Base-by-base conservation (phyloP, 2,329 filamentous ascomycete species). In the Colletotrichum navitas region DNA sequence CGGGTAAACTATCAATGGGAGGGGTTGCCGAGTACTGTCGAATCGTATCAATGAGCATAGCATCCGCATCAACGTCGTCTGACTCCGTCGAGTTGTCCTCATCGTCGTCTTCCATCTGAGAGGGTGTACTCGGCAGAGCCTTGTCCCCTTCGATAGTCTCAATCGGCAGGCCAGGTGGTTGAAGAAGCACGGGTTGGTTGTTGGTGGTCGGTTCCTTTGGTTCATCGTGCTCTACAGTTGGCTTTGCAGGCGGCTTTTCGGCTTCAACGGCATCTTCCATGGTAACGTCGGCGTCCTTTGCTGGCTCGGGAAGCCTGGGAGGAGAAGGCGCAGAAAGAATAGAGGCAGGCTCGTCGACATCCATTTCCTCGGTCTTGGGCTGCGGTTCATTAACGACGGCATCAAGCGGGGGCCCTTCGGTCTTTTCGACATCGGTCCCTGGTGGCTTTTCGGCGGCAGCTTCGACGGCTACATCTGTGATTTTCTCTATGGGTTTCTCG, bases 61-160 rank as follows among this genome's bases (percentile, higher is more conserved):
- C 83, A n/a, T 87, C 83, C 51, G 82, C 83, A 21, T 87, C 83
- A 47, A 87, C 82, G 52, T 86, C 86, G 61, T 89, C 87, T 10
- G 87, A 84, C 72, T 89, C 87, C 2, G 87, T 88, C 59, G 86
- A 85, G 62, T 88, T 82, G 41, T 86, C 86, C 61, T 86, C 85
- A 47, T 86, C 85, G 24, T 86, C 73, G 34, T 74, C 84, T 39
- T 83, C 83, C 39, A 83, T 80, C 51, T 85, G 85, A 5, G 86
- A 87, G 5, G 86, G 85, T 10, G 83, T 87, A 70, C 82, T 87
- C 0, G 82, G 81, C 7, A 77, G 77, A 39, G 32, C 63, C 62
- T 73, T 74, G 16, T 74, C 74, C 26, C 63, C 76, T 60, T 80
- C 80, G 51, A 79, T 52, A 56, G 70, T 74, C 51, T 74, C 74